Conservation (phyloP, 495 filamentous ascomycete genomes). For the Penicillium maclennaniae region DNA sequence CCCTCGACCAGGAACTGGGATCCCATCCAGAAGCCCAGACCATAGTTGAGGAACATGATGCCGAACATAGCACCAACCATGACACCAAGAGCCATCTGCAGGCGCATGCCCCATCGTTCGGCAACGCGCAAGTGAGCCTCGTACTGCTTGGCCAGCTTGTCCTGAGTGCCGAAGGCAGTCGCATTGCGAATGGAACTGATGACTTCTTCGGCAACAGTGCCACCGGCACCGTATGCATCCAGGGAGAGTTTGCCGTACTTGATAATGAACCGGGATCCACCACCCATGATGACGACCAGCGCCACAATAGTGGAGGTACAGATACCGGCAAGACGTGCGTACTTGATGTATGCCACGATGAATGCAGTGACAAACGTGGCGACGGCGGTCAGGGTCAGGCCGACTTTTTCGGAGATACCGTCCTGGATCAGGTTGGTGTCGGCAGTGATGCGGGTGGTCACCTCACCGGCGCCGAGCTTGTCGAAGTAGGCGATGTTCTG, state of each 20-base stretch:
- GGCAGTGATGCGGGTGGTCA: constrained; percentile 87
- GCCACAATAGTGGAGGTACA: constrained; percentile 72
- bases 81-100: constrained; percentile 61
- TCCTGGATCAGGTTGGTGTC: constrained; percentile 89
- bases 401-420: constrained; percentile 83
- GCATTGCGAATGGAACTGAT: constrained; percentile 91
- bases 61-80: constrained; percentile 83
- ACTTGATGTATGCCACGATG: constrained; percentile 80
- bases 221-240: constrained; percentile 74
- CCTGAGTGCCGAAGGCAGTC: constrained; percentile 89
- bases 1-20: constrained; percentile 70
- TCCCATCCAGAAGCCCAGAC: constrained; percentile 93
- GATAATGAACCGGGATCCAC: constrained; percentile 66
- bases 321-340: constrained; percentile 81
- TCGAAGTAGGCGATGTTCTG: constrained; percentile 95
- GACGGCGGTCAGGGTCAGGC: constrained; percentile 66
- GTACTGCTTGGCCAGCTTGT: constrained; percentile 81
- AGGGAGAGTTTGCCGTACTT: constrained; percentile 75
- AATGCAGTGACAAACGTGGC: constrained; percentile 86
- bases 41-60: constrained; percentile 84
- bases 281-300: constrained; percentile 70
- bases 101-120: constrained; percentile 71
- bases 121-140: constrained; percentile 68
- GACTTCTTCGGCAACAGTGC: constrained; percentile 90
- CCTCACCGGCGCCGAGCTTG: constrained; percentile 84